A percentile compares a stretch with the other conserved stretches of the same genome.
These are phyloP conservation scores for Obelidium mucronatum DNA, from an alignment of 192 early-diverging fungal species.

Conservation along the genomic window DNA sequence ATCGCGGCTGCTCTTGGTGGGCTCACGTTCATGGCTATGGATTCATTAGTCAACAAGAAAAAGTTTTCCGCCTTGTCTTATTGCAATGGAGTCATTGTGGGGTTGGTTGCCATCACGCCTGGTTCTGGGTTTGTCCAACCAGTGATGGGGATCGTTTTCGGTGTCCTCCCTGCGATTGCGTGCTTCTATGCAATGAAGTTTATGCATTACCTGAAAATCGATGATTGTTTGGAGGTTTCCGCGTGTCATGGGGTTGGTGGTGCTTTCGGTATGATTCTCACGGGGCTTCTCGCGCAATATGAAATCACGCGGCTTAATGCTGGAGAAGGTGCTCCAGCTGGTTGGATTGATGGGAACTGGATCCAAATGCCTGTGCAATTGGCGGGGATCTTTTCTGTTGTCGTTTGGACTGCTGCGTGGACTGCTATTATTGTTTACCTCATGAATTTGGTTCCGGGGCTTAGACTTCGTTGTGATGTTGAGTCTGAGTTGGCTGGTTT, in stretches of 20 bases:
- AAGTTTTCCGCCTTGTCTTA: conserved; percentile 78
- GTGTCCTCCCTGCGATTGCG: conserved; percentile 55
- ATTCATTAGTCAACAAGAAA: conserved; percentile 74
- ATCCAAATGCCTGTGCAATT: conserved; percentile 82
- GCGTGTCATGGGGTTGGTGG: conserved; percentile 89
- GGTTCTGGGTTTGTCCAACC: conserved; percentile 79
- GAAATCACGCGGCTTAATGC: conserved; percentile 69
- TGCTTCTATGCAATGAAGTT: conserved; percentile 1
- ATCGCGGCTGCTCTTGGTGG: conserved; percentile 73
- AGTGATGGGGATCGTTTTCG: conserved; percentile 79
- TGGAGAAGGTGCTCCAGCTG: conserved; percentile 66
- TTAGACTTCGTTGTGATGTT: conserved; percentile 63
- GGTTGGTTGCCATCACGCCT: conserved; percentile 89
- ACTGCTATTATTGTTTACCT: conserved; percentile 74
- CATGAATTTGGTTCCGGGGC: conserved; percentile 77
- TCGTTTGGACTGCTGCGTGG: conserved; percentile 78
- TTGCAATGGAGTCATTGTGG: conserved; percentile 88
- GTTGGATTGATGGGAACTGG: conserved; percentile 84
- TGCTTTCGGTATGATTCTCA: conserved; percentile 79
- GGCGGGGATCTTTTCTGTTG: conserved; percentile 72
- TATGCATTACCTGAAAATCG: conserved; percentile 8
- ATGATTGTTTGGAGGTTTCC: conserved; percentile 78
- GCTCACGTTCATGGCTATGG: conserved; percentile 76
- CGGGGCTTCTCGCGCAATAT: conserved; percentile 85
- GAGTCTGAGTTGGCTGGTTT: conserved; percentile 79